Percentiles rank a stretch among this genome's conserved stretches.
Conservation (phyloP, 2,329 filamentous ascomycete genomes). For the Penicillium italicum region DNA sequence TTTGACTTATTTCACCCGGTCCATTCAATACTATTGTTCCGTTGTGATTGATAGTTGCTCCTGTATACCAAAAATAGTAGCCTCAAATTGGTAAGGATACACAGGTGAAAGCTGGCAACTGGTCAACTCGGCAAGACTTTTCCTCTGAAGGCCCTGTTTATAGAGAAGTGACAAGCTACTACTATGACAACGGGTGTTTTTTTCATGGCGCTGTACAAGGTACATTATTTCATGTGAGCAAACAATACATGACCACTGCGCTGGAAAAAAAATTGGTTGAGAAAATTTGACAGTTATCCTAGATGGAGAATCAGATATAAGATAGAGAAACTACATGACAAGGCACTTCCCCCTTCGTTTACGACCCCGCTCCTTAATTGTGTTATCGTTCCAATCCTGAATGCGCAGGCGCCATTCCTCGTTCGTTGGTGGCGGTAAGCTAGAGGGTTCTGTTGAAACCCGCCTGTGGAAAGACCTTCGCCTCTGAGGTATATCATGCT, state of each 20-base stretch:
- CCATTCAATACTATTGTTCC: background rate
- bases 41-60: background rate
- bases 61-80: background rate
- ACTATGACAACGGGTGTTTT: background rate
- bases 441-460: slow-evolving; percentile 34
- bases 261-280: background rate
- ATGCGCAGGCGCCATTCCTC: slow-evolving; percentile 40
- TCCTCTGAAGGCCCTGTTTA: background rate
- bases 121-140: background rate
- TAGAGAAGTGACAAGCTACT: background rate
- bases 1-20: background rate
- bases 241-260: background rate
- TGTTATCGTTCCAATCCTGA: slow-evolving; percentile 40
- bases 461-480: slow-evolving; percentile 27
- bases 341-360: slow-evolving; percentile 36
- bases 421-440: slow-evolving; percentile 27
- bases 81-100: background rate
- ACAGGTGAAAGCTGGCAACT: background rate
- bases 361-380: slow-evolving; percentile 35
- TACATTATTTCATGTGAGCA: background rate
- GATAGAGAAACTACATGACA: slow-evolving; percentile 34
- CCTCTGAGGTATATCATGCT: slow-evolving; percentile 19
- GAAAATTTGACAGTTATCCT: background rate
- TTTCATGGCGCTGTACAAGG: background rate
- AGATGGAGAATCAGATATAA: background rate